A percentile compares a stretch with the other conserved stretches of the same genome.
Conservation (phyloP, 176 grass and related monocot genomes). For the Guadua angustifolia region DNA sequence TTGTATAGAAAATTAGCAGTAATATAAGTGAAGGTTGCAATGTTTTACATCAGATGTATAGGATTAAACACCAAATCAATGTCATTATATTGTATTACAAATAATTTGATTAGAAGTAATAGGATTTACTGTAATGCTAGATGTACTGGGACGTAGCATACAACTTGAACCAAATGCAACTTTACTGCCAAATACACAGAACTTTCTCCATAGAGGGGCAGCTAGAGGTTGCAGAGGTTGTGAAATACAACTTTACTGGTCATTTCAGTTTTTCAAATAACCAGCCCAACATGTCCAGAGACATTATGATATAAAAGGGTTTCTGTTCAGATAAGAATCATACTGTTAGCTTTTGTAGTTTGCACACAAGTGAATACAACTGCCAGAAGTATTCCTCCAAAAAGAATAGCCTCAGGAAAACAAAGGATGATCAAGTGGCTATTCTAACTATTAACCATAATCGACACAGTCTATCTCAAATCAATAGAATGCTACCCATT, state of each 20-base stretch:
- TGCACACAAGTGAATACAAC: conserved; percentile 6
- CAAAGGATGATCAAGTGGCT: not conserved
- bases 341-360: conserved; percentile 22
- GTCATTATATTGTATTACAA: conserved; percentile 20
- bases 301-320: conserved; percentile 19
- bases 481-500: conserved; percentile 1
- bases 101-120: conserved; percentile 4
- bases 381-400: conserved; percentile 21
- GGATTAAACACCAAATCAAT: conserved; percentile 16
- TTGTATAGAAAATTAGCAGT: conserved; percentile 16
- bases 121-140: not conserved
- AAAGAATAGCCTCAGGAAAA: conserved; percentile 23
- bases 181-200: not conserved
- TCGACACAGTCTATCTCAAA: not conserved
- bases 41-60: conserved; percentile 14
- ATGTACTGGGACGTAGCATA: not conserved
- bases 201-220: not conserved
- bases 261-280: conserved; percentile 20
- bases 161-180: no score
- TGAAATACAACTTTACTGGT: not conserved
- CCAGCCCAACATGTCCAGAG: not conserved
- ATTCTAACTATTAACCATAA: conserved; percentile 7
- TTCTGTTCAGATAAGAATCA: not conserved
- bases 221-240: not conserved
- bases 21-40: conserved; percentile 24